A percentile compares a stretch with the other conserved stretches of the same genome.
Evolutionary conservation across 2,329 filamentous ascomycete species (phyloP).

Genomic region (Aspergillus proliferans): DNA sequence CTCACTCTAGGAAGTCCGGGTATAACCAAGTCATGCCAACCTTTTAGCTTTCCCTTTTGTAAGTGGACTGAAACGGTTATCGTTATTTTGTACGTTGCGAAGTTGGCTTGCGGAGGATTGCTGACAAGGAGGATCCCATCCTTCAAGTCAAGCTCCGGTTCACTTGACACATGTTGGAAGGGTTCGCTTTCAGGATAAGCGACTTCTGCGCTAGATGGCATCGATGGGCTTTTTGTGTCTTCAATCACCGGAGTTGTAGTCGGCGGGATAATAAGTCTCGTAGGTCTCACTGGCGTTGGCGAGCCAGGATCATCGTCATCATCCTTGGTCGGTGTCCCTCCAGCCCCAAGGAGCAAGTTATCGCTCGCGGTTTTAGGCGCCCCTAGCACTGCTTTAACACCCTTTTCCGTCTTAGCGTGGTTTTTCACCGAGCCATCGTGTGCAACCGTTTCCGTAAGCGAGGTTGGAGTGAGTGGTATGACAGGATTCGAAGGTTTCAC

Average conservation of each 20-base stretch:
- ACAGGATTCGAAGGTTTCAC: neutral
- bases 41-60: conserved; percentile 10
- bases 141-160: conserved; percentile 11
- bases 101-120: conserved; percentile 7
- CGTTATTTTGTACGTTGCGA: conserved; percentile 15
- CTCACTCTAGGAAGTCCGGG: conserved; percentile 23
- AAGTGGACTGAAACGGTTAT: conserved; percentile 15
- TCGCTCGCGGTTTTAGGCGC: neutral
- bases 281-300: neutral
- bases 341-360: conserved; percentile 4
- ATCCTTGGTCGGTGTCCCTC: neutral
- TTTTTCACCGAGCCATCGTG: neutral
- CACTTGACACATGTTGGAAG: neutral
- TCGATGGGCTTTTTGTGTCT: neutral
- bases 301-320: neutral
- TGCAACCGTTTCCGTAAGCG: neutral
- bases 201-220: neutral
- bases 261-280: neutral
- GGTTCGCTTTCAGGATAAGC: neutral
- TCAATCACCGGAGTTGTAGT: neutral
- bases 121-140: conserved; percentile 15
- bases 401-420: neutral
- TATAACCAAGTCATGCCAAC: conserved; percentile 23
- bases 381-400: neutral
- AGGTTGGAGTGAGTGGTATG: neutral